Conservation (phyloP, 106 monocot species). For the Allium sativum region DNA sequence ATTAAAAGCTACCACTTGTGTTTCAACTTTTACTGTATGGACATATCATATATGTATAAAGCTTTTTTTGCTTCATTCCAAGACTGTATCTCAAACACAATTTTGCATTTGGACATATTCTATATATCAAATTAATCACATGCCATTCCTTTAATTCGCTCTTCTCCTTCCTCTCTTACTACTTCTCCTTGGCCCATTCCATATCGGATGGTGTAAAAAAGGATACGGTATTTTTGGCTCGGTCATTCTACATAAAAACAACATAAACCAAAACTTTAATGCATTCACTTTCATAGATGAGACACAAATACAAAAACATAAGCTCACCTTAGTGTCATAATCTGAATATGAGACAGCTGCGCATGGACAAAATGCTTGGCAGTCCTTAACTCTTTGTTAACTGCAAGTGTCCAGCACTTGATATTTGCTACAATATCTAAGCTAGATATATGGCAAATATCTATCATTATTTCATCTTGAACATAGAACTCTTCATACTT, state of each 20-base stretch:
- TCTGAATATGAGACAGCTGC: constrained; percentile 47
- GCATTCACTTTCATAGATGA: too few species aligned
- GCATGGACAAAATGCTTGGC: constrained; percentile 20
- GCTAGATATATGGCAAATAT: constrained; percentile 16
- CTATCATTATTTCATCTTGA: too few species aligned
- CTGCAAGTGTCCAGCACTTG: constrained; percentile 37
- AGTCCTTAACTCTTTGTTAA: constrained; percentile 26
- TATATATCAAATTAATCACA: too few species aligned
- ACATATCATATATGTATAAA: too few species aligned
- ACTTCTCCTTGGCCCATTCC: constrained; percentile 25
- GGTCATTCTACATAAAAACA: constrained; percentile 12
- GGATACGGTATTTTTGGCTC: constrained; percentile 19
- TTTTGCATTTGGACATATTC: too few species aligned
- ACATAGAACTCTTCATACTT: too few species aligned
- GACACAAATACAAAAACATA: too few species aligned
- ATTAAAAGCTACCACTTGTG: too few species aligned
- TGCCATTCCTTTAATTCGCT: background rate
- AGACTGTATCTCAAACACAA: too few species aligned
- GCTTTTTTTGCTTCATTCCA: too few species aligned
- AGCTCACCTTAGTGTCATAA: constrained; percentile 27
- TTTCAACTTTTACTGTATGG: too few species aligned
- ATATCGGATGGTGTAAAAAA: constrained; percentile 30
- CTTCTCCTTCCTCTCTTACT: background rate
- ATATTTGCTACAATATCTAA: constrained; percentile 2
- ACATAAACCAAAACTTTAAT: too few species aligned